A percentile compares a stretch with the other conserved stretches of the same genome.
Evolutionary conservation across 768 basidiomycete genomes (phyloP).

Genomic region (Cantharellus cinnabarinus): DNA sequence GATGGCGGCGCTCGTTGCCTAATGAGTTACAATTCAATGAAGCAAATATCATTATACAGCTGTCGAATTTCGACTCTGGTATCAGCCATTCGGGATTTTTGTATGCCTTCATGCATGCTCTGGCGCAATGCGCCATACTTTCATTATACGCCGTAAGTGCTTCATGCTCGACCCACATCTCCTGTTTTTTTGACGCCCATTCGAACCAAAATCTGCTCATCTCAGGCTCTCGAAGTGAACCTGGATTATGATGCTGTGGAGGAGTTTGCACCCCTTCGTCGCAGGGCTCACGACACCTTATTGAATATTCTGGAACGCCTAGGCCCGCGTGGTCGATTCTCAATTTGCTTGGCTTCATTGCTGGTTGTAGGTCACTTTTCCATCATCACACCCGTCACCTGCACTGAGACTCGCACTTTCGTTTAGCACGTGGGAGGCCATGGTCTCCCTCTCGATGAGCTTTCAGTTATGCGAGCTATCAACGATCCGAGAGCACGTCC

Average conservation of each 20-base stretch:
- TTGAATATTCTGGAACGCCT: not conserved
- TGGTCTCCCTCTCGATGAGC: not conserved
- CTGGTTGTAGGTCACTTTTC: not conserved
- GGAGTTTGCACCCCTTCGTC: not conserved
- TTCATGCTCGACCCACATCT: not conserved
- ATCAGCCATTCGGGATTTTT: slow-evolving; percentile 54
- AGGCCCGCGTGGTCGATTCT: not conserved
- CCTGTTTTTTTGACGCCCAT: not conserved
- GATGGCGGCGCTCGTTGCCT: slow-evolving; percentile 49
- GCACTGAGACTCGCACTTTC: not conserved
- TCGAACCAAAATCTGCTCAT: not conserved
- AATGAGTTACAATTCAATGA: slow-evolving; percentile 51
- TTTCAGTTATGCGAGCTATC: not conserved
- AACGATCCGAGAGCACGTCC: not conserved
- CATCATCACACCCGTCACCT: not conserved
- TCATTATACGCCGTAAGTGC: slow-evolving; percentile 40
- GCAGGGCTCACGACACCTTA: not conserved
- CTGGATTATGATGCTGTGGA: not conserved
- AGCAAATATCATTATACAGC: slow-evolving; percentile 44
- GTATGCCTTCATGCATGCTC: slow-evolving; percentile 35
- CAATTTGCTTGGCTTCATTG: not conserved
- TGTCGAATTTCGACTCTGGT: slow-evolving; percentile 56
- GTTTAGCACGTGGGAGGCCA: not conserved
- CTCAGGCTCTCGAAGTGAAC: not conserved
- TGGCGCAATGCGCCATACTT: slow-evolving; percentile 47